Conservation (phyloP, 495 filamentous ascomycete genomes). For the Corynascus novoguineensis region DNA sequence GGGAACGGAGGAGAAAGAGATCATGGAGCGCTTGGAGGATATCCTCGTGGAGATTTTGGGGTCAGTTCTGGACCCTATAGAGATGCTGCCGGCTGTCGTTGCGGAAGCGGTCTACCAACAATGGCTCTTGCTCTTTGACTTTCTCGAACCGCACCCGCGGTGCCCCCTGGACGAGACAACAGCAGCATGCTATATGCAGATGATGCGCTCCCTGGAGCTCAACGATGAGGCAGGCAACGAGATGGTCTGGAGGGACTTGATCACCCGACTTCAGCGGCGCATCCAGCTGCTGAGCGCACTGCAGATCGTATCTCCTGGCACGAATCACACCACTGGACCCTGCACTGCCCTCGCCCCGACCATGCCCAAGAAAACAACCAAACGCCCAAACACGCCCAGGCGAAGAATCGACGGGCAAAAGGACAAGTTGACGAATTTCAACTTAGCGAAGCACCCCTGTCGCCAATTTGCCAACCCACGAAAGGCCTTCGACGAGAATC, state of each 20-base stretch:
- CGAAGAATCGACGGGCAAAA: background rate
- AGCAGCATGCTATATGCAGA: constrained; percentile 24
- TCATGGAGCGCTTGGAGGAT: constrained; percentile 24
- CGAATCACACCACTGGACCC: too few relatives aligned
- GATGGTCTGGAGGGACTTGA: constrained; percentile 26
- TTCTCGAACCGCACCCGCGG: constrained; percentile 13
- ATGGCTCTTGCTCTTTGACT: constrained; percentile 37
- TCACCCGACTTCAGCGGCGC: constrained; percentile 26
- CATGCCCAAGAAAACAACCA: background rate
- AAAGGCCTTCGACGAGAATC: constrained; percentile 23
- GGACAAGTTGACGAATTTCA: background rate
- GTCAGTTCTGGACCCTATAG: background rate
- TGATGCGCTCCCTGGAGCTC: constrained; percentile 30
- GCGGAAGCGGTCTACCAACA: constrained; percentile 26
- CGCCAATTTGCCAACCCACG: background rate
- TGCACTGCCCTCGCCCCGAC: background rate
- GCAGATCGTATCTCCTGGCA: background rate
- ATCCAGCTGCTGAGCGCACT: constrained; percentile 15
- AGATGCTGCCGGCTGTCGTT: constrained; percentile 17
- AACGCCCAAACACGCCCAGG: background rate
- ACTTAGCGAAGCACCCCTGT: background rate
- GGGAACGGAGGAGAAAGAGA: background rate
- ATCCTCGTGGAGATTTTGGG: constrained; percentile 21
- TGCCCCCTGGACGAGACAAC: background rate
- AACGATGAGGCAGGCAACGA: constrained; percentile 19